phyloP scores from a whole-genome alignment of 768 basidiomycete genomes.

The Agrocybe pediades region DNA sequence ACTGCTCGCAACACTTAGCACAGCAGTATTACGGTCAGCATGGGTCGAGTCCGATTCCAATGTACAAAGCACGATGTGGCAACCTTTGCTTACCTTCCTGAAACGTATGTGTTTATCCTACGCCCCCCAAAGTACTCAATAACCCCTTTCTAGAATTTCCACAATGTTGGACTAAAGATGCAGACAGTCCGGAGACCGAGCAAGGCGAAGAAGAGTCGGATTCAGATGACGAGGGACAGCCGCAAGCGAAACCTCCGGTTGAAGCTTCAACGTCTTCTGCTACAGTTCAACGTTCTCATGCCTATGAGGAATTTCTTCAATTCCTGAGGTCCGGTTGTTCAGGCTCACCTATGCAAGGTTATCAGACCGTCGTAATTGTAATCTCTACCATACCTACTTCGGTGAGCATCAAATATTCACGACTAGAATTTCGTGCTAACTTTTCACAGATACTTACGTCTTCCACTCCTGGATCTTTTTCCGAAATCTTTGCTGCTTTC shows the following conservation, averaged over 20 bases:
- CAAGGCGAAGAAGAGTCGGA: conserved; percentile 38
- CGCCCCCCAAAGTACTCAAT: background rate
- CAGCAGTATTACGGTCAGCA: conserved; percentile 63
- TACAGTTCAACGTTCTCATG: conserved; percentile 31
- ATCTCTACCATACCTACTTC: conserved; percentile 77
- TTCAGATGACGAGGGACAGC: conserved; percentile 13
- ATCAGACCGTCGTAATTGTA: conserved; percentile 79
- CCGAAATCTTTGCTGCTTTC: conserved; percentile 69
- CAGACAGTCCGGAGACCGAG: conserved; percentile 25
- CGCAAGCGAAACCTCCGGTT: background rate
- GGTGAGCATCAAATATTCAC: conserved; percentile 38
- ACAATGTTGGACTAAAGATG: conserved; percentile 61
- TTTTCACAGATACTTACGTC: conserved; percentile 30
- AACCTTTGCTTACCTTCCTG: conserved; percentile 70
- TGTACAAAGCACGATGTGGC: conserved; percentile 72
- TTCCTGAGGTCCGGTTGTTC: conserved; percentile 82
- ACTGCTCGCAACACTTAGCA: conserved; percentile 49
- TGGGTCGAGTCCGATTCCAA: conserved; percentile 69
- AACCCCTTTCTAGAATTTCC: conserved; percentile 51
- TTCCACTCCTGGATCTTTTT: conserved; percentile 26
- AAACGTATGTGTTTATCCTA: conserved; percentile 48
- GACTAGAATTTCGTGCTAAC: background rate
- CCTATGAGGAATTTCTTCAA: conserved; percentile 73
- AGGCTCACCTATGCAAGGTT: conserved; percentile 77
- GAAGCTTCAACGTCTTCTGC: background rate